Conservation (phyloP, 768 basidiomycete species). For the Mycena chlorophos region DNA sequence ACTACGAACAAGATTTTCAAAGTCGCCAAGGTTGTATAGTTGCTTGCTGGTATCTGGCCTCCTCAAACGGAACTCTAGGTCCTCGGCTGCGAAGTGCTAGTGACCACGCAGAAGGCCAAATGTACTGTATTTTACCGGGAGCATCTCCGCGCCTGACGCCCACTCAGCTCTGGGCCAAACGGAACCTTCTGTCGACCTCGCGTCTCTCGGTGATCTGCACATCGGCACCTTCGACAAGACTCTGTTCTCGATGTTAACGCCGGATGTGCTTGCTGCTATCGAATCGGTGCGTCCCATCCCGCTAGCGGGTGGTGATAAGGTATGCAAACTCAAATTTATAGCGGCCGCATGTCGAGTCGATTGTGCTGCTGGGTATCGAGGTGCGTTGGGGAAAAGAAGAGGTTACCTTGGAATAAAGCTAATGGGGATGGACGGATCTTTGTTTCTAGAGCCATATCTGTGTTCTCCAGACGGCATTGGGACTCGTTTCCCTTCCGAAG, state of each 20-base stretch:
- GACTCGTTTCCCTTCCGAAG: slow-evolving; percentile 50
- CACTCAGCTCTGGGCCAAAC: slow-evolving; percentile 66
- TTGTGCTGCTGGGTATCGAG: slow-evolving; percentile 88
- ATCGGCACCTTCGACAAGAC: slow-evolving; percentile 73
- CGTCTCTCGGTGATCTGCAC: slow-evolving; percentile 54
- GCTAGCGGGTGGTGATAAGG: not conserved
- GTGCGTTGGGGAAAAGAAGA: slow-evolving; percentile 38
- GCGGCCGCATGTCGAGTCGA: slow-evolving; percentile 49
- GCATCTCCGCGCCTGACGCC: not conserved
- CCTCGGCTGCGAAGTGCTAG: slow-evolving; percentile 69
- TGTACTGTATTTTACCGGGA: slow-evolving; percentile 40
- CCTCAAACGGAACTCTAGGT: slow-evolving; percentile 38
- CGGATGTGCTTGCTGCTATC: slow-evolving; percentile 60
- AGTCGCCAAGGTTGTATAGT: slow-evolving; percentile 57
- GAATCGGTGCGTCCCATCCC: slow-evolving; percentile 18
- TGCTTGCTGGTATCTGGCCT: not conserved
- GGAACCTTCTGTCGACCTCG: slow-evolving; percentile 58
- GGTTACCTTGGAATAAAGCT: not conserved
- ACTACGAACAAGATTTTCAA: slow-evolving; percentile 78
- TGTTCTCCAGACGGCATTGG: slow-evolving; percentile 79
- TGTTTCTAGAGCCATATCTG: slow-evolving; percentile 77
- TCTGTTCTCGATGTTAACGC: slow-evolving; percentile 82
- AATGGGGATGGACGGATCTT: slow-evolving; percentile 4
- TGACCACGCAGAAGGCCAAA: slow-evolving; percentile 82
- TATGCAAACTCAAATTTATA: slow-evolving; percentile 9